phyloP scores from a whole-genome alignment of 202 grass and related monocot genomes.

The Dendrocalamus latiflorus region DNA sequence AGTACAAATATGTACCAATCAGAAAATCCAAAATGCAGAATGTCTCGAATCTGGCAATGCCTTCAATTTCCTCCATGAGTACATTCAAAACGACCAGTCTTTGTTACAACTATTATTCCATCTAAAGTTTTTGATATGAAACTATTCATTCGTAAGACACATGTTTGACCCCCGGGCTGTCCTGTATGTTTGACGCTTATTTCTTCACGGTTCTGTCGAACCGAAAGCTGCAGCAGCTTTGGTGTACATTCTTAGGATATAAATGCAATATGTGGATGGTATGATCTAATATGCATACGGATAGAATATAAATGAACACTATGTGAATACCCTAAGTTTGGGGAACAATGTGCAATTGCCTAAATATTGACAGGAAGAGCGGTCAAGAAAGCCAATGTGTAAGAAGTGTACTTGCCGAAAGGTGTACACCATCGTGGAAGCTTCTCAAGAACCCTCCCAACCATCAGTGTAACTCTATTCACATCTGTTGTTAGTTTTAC shows the following conservation, averaged over 20 bases:
- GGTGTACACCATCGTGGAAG: constrained; percentile 60
- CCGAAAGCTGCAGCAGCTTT: background rate
- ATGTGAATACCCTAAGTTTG: background rate
- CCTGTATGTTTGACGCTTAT: too few species aligned
- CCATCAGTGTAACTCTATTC: constrained; percentile 57
- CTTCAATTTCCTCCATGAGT: background rate
- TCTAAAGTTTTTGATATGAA: background rate
- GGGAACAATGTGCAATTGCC: background rate
- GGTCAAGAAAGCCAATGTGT: constrained; percentile 76
- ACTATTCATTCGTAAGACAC: background rate
- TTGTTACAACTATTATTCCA: background rate
- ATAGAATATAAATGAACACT: background rate
- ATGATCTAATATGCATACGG: background rate
- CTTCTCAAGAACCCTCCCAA: constrained; percentile 54
- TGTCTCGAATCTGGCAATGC: background rate
- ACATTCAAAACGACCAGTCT: background rate
- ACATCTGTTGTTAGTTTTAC: constrained; percentile 80
- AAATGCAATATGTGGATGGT: constrained; percentile 22
- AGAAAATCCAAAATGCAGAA: background rate
- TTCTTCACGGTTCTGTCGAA: background rate
- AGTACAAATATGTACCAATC: background rate
- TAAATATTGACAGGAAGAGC: constrained; percentile 73
- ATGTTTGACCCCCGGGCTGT: background rate
- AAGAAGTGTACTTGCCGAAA: constrained; percentile 75
- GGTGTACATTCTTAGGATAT: constrained; percentile 1